phyloP scores from a whole-genome alignment of 139 green algal species.

The Chlorella sp. region DNA sequence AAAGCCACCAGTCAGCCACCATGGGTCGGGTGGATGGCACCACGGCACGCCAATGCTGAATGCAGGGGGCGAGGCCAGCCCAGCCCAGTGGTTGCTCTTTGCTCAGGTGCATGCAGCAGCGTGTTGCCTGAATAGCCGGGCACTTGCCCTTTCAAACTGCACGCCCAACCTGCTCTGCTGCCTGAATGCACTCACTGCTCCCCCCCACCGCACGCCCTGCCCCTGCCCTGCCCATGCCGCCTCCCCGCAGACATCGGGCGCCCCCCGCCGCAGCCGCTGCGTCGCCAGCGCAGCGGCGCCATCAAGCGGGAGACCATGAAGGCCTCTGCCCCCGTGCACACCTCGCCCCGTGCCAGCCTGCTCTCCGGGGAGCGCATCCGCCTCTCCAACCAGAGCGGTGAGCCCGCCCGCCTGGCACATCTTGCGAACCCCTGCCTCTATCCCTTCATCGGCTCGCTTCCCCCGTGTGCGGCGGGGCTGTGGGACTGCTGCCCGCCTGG shows the following conservation, averaged over 20 bases:
- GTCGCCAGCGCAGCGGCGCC: slow-evolving; percentile 3
- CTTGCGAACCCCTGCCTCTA: not conserved
- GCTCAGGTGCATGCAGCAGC: no score
- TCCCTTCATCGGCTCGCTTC: no score
- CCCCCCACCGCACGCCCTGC: not conserved
- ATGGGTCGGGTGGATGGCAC: no score
- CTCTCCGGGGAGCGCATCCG: slow-evolving; percentile 76
- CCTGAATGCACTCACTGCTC: not conserved
- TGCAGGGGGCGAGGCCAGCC: no score
- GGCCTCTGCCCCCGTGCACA: slow-evolving; percentile 67
- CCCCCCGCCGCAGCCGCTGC: not conserved
- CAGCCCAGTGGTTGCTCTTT: no score
- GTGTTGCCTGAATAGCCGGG: no score
- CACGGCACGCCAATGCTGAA: no score
- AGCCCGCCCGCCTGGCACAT: no score
- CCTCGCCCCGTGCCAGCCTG: slow-evolving; percentile 42
- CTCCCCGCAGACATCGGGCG: slow-evolving; percentile 11
- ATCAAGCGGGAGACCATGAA: slow-evolving; percentile 43
- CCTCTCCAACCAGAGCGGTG: slow-evolving; percentile 47
- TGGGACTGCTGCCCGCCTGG: not conserved
- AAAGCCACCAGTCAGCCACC: no score
- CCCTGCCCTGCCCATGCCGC: not conserved
- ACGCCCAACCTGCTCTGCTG: not conserved
- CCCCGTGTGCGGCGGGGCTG: no score
- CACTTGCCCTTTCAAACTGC: no score